phyloP scores from a whole-genome alignment of 2,329 filamentous ascomycete species.

The Fusarium protoensiforme region DNA sequence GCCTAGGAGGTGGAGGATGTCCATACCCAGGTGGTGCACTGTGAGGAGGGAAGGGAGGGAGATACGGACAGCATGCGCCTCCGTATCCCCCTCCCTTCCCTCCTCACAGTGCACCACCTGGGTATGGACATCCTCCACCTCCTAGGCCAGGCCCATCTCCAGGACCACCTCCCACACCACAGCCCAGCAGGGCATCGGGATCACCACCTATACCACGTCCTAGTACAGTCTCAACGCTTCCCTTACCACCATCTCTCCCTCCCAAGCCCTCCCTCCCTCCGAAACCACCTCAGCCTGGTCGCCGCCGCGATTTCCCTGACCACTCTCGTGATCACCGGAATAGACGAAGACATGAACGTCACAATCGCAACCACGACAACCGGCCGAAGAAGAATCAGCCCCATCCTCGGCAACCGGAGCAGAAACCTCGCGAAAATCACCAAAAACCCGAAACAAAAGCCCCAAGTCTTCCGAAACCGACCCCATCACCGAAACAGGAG shows the following conservation, averaged over 20 bases:
- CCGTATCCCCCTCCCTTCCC: constrained; percentile 37
- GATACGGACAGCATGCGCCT: constrained; percentile 32
- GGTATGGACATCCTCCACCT: constrained; percentile 29
- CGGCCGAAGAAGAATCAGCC: constrained; percentile 41
- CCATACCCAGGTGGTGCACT: too few relatives aligned
- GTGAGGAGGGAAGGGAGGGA: too few relatives aligned
- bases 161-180: constrained; percentile 21
- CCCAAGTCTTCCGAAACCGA: constrained; percentile 31
- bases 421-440: constrained; percentile 38
- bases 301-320: constrained; percentile 42
- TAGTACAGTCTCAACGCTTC: constrained; percentile 26
- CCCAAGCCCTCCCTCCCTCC: constrained; percentile 48
- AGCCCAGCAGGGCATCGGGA: constrained; percentile 22
- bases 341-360: constrained; percentile 47
- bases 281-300: constrained; percentile 42
- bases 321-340: constrained; percentile 44
- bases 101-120: constrained; percentile 30
- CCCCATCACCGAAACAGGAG: constrained; percentile 39
- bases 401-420: constrained; percentile 35
- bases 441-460: constrained; percentile 14
- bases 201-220: constrained; percentile 29
- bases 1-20: too few relatives aligned
- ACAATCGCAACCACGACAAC: constrained; percentile 45
- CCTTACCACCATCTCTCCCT: constrained; percentile 44
- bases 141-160: constrained; percentile 24